Conservation (phyloP, 495 filamentous ascomycete genomes). For the Hyaloscypha hepaticicola region DNA sequence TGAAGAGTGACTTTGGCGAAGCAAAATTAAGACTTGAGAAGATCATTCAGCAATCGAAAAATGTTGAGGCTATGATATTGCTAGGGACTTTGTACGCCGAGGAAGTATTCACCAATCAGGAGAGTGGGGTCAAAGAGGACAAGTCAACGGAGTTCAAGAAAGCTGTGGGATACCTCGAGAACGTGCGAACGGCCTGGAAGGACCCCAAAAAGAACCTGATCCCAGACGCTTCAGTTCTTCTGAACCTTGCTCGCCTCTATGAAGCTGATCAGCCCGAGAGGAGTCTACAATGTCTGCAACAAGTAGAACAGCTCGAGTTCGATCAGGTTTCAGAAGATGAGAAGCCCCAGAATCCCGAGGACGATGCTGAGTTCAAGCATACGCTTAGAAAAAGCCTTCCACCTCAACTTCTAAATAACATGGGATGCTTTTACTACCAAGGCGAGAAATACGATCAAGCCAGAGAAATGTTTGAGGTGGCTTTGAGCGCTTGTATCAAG, state of each 20-base stretch:
- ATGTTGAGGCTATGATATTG: constrained; percentile 85
- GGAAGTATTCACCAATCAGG: constrained; percentile 80
- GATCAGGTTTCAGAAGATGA: constrained; percentile 69
- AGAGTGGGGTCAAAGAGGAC: constrained; percentile 75
- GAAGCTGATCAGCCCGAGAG: constrained; percentile 83
- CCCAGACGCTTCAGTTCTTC: constrained; percentile 82
- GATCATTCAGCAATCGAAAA: constrained; percentile 82
- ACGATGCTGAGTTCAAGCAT: constrained; percentile 56
- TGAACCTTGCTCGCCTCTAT: constrained; percentile 89
- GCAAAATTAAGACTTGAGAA: constrained; percentile 94
- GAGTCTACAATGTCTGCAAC: constrained; percentile 83
- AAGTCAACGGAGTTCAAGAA: constrained; percentile 79
- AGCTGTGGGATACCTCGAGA: constrained; percentile 77
- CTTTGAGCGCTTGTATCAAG: constrained; percentile 79
- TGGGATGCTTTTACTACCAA: constrained; percentile 92
- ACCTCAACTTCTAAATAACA: constrained; percentile 93
- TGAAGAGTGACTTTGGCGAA: constrained; percentile 80
- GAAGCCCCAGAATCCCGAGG: constrained; percentile 60
- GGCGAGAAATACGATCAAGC: constrained; percentile 76
- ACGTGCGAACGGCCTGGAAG: constrained; percentile 87
- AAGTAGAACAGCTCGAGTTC: constrained; percentile 84
- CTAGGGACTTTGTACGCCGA: constrained; percentile 89
- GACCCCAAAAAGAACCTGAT: constrained; percentile 74
- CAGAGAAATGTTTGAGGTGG: constrained; percentile 84
- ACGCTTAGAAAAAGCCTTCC: constrained; percentile 71